Base-by-base conservation (phyloP, 2,329 filamentous ascomycete species). In the Pseudogymnoascus sp. region DNA sequence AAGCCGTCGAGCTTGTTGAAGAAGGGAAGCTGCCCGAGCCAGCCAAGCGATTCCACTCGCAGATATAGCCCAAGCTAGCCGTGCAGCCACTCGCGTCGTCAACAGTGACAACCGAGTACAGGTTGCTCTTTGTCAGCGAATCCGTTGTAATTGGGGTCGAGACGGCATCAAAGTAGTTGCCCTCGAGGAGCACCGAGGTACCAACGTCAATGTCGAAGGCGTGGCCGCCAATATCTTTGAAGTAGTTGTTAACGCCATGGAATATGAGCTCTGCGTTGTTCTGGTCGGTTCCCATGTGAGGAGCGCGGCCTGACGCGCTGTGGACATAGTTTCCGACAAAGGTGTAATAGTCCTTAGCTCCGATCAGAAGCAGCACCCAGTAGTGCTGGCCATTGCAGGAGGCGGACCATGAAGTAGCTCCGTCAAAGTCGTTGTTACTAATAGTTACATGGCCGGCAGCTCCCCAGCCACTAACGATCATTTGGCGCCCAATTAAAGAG, bases 381-480 rank as follows among this genome's bases (percentile, higher is more conserved):
- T 72, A n/a, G n/a, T n/a, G n/a, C n/a, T n/a, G n/a, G 23, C 71
- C 72, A 63, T 81, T 76, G 66, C 79, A 81, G 26, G 72, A 73
- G 9, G 77, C 73, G 0, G 77, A 79, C 68, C 75, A 78, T 23
- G 67, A 70, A 0, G 78, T 79, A 1, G 66, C 64, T 5, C 79
- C 79, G 62, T 81, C 74, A 64, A 81, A 76, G 38, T 77, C 76
- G 67, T 72, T 77, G 74, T 81, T 80, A 9, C 77, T 78, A 59
- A 81, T 73, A 1, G 79, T 79, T 0, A 80, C 73, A 59, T 73
- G 74, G 17, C 74, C 72, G 29, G 72, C 73, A 4, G 71, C 65
- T 29, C 66, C 66, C 50, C 72, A 72, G 7, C 75, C 75, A 2
- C 71, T 71, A 63, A 76, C 74, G 59, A 79, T 71, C 67, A 78